Conservation (phyloP, 2,329 filamentous ascomycete species). For the Trichocomaceae sp. region DNA sequence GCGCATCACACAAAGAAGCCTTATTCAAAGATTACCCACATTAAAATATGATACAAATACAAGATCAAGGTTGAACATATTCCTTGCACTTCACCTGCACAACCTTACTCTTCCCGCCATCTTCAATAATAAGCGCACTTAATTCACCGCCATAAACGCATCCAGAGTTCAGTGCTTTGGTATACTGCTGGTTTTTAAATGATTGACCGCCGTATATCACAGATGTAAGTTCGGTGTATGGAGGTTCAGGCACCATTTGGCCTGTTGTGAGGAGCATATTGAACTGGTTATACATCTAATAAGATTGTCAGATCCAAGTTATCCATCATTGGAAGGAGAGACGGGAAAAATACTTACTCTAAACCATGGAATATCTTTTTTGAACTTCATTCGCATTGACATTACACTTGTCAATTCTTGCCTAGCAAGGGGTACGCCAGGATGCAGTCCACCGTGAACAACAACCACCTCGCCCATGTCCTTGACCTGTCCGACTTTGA, state of each 20-base stretch:
- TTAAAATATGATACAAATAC: too few relatives aligned
- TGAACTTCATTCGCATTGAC: slow-evolving; percentile 74
- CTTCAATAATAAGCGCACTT: slow-evolving; percentile 69
- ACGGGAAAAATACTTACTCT: slow-evolving; percentile 37
- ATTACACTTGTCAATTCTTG: slow-evolving; percentile 78
- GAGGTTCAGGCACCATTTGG: neutral
- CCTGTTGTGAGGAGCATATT: neutral
- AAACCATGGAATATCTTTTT: slow-evolving; percentile 59
- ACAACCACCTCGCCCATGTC: slow-evolving; percentile 60
- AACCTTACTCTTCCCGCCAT: slow-evolving; percentile 37
- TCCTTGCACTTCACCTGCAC: slow-evolving; percentile 39
- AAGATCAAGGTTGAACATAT: slow-evolving; percentile 19
- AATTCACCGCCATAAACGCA: slow-evolving; percentile 71
- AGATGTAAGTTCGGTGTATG: slow-evolving; percentile 47
- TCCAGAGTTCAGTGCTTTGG: slow-evolving; percentile 76
- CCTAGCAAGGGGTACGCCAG: slow-evolving; percentile 60
- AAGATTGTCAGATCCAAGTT: neutral
- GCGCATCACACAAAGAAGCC: too few relatives aligned
- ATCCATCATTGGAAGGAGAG: neutral
- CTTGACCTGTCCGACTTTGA: slow-evolving; percentile 60
- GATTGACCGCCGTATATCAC: slow-evolving; percentile 90
- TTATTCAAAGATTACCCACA: too few relatives aligned
- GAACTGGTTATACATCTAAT: slow-evolving; percentile 47
- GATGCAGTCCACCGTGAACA: slow-evolving; percentile 81
- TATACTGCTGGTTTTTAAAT: slow-evolving; percentile 61